phyloP scores from a whole-genome alignment of 257 asterid species.

The Asclepias syriaca region DNA sequence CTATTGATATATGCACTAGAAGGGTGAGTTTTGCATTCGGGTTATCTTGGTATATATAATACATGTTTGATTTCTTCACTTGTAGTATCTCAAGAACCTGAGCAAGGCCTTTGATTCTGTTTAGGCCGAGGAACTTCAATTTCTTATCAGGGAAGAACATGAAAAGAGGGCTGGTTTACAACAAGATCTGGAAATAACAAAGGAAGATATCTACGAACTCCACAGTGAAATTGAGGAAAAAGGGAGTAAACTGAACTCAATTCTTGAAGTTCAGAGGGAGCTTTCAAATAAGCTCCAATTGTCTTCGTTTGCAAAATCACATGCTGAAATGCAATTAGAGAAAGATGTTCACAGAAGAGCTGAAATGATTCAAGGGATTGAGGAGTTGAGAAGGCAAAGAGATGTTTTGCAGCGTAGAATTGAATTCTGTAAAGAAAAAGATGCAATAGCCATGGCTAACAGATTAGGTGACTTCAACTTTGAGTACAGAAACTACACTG shows the following conservation, averaged over 20 bases:
- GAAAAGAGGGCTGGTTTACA: constrained; percentile 31
- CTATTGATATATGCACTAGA: constrained; percentile 35
- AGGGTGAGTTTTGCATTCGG: constrained; percentile 33
- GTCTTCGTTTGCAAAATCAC: constrained; percentile 40
- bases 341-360: constrained; percentile 37
- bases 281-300: constrained; percentile 43
- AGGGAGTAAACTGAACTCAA: constrained; percentile 38
- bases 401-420: constrained; percentile 51
- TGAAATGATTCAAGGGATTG: constrained; percentile 47
- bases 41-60: background rate
- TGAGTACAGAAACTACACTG: constrained; percentile 44
- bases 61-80: background rate
- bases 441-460: constrained; percentile 39
- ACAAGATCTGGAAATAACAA: constrained; percentile 35
- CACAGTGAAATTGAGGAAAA: constrained; percentile 42
- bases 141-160: constrained; percentile 26
- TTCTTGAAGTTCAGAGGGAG: constrained; percentile 51
- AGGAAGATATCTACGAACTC: constrained; percentile 39
- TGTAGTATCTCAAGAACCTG: background rate
- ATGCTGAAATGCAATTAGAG: constrained; percentile 45
- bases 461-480: constrained; percentile 25
- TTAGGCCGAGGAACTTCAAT: constrained; percentile 49
- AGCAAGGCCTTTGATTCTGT: background rate
- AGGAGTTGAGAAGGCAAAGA: constrained; percentile 44
- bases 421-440: constrained; percentile 61